Base-by-base conservation (phyloP, 192 early-diverging fungal species). In the Allomyces javanicus region DNA sequence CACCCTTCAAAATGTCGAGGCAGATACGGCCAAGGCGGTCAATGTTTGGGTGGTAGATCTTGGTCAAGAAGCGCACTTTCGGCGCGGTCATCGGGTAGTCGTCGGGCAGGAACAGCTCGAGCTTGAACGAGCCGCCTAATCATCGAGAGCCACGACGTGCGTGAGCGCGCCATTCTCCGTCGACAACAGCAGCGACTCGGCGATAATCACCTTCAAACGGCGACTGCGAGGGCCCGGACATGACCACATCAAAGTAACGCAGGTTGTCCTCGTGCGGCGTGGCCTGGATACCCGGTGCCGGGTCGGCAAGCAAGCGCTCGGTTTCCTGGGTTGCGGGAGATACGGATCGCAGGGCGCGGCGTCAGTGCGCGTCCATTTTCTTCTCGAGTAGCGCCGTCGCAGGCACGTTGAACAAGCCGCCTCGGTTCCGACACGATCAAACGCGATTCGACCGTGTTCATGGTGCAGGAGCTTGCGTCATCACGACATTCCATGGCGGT, bases 41-140 rank as follows among this genome's bases (percentile, higher is more conserved):
- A 73, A 98, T 98, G 73, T 98, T 98, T 23, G 93, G 93, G 74
- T 96, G 93, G 78, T 98, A 98, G 73, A 98, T 98, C 76, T 91
- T 92, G 63, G 96, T 98, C 75, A 98, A 78, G 69, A 93, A 96
- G 24, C 93, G 90, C 45, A 98, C 96, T 81, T 94, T 98, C 55
- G 96, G 96, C 61, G 96, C 91, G 3, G 87, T 85, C 96, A 98
- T 98, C 26, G 96, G 96, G 71, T 98, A 98, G 25, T 94, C 92
- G 67, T 95, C 93, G 66, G 96, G 92, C 68, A 98, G 76, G 72
- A 92, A 98, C 64, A 98, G 82, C 72, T 98, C 96, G 63, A 98
- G 83, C 70, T 86, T 90, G 75, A 98, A 98, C 24, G 79, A 74
- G 21, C 96, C 93, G 58, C 90, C 94, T 94, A 40, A 40, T 40